Evolutionary conservation across 257 asterid species (phyloP), one percentile per base, ranked within the genome.

Genomic region (Mitragyna speciosa): DNA sequence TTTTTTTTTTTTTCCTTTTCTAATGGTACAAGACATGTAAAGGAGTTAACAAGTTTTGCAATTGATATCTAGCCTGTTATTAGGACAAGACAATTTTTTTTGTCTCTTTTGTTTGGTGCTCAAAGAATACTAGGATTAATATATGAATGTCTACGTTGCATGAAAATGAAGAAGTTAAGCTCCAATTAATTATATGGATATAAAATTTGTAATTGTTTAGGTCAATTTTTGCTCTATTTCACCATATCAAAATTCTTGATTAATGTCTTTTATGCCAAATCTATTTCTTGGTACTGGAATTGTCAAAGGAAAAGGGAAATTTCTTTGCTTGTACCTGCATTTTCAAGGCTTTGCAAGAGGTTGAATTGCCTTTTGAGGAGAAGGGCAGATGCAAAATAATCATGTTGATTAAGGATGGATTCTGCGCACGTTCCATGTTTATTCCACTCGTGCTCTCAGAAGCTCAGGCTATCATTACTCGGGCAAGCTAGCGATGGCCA

Each of bases 401-500:
- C 77, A 31, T 83, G 89, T 28, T 85, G 86, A 66, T 80, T 70
- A 2, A 87, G 84, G 10, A 72, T 16, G 43, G 88, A 69, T 33
- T 81, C 82, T 0, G 90, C 82, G 76, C 90, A 89, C 0, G 92
- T 89, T 3, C 90, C 92, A 31, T 87, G 90, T 74, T 89, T 89
- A 64, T 67, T 43, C 90, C 92, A 89, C 71, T 89, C 92, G 22
- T 89, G 92, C 7, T 77, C 48, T 90, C 89, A 89, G 77, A 89
- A 89, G 0, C 45, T 41, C 2, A 70, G 19, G 75, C 83, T 76
- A 28, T 81, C 75, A 22, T 82, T 69, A 48, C 88, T 87, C 1
- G 92, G 90, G 56, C 90, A 89, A 8, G 88, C 86, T 28, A 89
- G 70, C 24, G 90, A 73, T 70, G 88, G 88, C 92, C 90, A 89